Percentiles rank a stretch among this genome's conserved stretches.
Evolutionary conservation across 2,329 filamentous ascomycete genomes (phyloP).

Genomic region (Shiraia sp.): DNA sequence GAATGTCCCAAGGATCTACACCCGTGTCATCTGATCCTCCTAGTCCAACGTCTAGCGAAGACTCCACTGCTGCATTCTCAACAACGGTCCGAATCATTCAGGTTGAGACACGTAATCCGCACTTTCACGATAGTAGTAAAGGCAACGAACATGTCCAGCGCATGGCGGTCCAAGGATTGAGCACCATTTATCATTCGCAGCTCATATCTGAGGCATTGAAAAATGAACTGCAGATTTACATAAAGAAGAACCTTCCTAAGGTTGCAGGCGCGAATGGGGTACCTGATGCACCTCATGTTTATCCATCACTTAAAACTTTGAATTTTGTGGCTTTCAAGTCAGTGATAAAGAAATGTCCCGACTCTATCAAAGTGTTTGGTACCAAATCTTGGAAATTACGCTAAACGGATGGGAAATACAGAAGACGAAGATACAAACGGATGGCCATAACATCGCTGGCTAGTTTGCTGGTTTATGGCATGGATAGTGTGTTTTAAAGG

Average conservation of each 20-base stretch:
- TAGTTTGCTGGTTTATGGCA: not conserved
- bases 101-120: slow-evolving; percentile 16
- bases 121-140: slow-evolving; percentile 16
- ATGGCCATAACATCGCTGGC: slow-evolving; percentile 11
- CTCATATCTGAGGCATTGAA: slow-evolving; percentile 4
- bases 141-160: slow-evolving; percentile 12
- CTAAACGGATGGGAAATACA: no score
- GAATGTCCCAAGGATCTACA: not conserved
- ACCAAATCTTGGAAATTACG: slow-evolving; percentile 3
- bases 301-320: not conserved
- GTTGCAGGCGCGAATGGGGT: not conserved
- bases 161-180: slow-evolving; percentile 16
- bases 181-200: slow-evolving; percentile 17
- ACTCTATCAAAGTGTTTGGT: not conserved
- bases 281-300: not conserved
- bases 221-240: slow-evolving; percentile 4
- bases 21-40: not conserved
- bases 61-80: not conserved
- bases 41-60: not conserved
- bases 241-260: slow-evolving; percentile 1
- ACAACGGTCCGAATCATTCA: slow-evolving; percentile 12
- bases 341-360: not conserved
- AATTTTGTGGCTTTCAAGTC: not conserved
- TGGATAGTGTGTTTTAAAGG: no score
- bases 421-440: no score